Conservation (phyloP, 2,329 filamentous ascomycete species). For the Aspergillus puulaauensis region DNA sequence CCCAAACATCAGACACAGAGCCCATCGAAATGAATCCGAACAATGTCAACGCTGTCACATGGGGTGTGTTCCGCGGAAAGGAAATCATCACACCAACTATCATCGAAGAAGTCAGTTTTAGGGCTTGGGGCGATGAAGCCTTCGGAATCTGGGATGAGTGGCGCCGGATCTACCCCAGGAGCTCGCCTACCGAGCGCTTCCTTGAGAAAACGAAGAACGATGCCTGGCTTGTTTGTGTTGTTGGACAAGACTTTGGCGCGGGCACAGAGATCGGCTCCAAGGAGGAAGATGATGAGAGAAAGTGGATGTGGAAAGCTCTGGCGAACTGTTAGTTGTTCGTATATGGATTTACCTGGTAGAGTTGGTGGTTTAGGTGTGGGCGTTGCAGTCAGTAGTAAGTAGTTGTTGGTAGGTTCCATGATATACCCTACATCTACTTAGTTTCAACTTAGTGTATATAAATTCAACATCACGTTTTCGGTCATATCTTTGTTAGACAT, state of each 20-base stretch:
- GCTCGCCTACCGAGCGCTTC: slow-evolving; percentile 68
- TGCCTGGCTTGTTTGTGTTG: slow-evolving; percentile 79
- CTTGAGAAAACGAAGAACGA: slow-evolving; percentile 67
- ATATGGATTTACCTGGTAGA: not conserved
- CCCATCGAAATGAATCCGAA: slow-evolving; percentile 37
- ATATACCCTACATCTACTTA: not conserved
- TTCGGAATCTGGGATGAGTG: slow-evolving; percentile 96
- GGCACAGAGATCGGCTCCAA: slow-evolving; percentile 38
- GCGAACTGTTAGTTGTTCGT: slow-evolving; percentile 24
- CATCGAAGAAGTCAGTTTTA: slow-evolving; percentile 92
- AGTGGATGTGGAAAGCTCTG: slow-evolving; percentile 42
- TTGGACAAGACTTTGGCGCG: slow-evolving; percentile 47
- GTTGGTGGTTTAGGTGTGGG: not conserved
- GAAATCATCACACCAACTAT: slow-evolving; percentile 96
- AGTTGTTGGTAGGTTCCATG: not conserved
- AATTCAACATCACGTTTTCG: slow-evolving; percentile 4
- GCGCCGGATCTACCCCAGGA: slow-evolving; percentile 80
- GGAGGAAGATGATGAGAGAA: slow-evolving; percentile 39
- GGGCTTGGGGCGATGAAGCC: slow-evolving; percentile 91
- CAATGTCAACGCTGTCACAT: slow-evolving; percentile 91
- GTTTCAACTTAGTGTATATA: slow-evolving; percentile 6
- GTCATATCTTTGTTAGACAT: not conserved
- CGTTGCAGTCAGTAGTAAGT: not conserved
- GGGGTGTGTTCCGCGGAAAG: slow-evolving; percentile 93
- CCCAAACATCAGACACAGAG: slow-evolving; percentile 27